These are phyloP conservation scores for Acanthamoeba royreba DNA, from an alignment of 208 protist species.

Conservation along the genomic window DNA sequence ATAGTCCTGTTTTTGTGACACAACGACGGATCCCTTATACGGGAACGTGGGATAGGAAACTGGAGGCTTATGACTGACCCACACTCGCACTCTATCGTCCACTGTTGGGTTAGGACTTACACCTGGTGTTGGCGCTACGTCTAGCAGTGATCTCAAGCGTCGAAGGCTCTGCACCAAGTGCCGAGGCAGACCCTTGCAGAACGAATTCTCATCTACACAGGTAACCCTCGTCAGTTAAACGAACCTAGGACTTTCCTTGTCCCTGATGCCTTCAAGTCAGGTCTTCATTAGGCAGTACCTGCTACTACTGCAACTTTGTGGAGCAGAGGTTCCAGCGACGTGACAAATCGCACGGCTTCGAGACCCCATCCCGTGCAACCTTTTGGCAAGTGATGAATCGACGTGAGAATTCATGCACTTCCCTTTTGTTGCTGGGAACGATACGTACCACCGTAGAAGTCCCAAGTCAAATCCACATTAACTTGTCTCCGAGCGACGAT, in stretches of 20 bases:
- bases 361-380: background rate
- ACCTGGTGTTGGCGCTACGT: background rate
- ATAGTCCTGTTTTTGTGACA: background rate
- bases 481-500: background rate
- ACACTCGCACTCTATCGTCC: background rate
- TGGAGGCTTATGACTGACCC: background rate
- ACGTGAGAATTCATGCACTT: too few species aligned
- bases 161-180: background rate
- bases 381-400: too few species aligned
- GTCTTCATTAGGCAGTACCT: too few species aligned
- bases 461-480: background rate
- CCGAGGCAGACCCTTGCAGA: background rate
- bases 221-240: too few species aligned
- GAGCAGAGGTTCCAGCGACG: background rate
- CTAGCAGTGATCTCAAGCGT: background rate
- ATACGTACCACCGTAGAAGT: background rate
- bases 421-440: too few species aligned
- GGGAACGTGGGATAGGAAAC: background rate
- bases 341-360: background rate
- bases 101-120: background rate
- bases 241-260: too few species aligned
- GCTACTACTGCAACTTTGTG: background rate
- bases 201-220: background rate
- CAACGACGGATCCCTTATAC: background rate
- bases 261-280: too few species aligned